Evolutionary conservation across 768 basidiomycete species (phyloP).

Genomic region (Pisolithus tinctorius): DNA sequence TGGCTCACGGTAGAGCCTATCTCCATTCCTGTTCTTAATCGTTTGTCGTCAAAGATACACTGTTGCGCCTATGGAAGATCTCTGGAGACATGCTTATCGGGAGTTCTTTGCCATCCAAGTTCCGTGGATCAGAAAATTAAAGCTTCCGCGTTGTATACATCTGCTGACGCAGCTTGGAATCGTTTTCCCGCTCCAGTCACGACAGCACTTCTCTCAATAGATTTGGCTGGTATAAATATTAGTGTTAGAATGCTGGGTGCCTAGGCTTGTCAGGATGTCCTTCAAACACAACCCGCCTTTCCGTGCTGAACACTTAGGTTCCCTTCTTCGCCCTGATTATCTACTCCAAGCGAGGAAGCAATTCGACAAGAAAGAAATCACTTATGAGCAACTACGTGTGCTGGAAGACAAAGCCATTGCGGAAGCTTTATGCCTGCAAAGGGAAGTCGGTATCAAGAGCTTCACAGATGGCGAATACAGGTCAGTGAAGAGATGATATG

Average conservation of each 20-base stretch:
- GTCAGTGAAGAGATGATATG: conserved; percentile 20
- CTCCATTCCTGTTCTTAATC: too few species aligned
- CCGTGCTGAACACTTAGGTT: conserved; percentile 41
- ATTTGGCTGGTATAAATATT: neutral
- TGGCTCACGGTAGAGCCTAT: too few species aligned
- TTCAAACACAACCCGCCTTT: conserved; percentile 31
- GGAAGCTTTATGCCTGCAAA: conserved; percentile 31
- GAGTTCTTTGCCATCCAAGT: too few species aligned
- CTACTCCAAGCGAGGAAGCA: conserved; percentile 32
- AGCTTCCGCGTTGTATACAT: too few species aligned
- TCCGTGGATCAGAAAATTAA: too few species aligned
- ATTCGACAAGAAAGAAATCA: conserved; percentile 29
- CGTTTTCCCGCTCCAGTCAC: too few species aligned
- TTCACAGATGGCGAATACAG: conserved; percentile 38
- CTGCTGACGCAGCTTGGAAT: too few species aligned
- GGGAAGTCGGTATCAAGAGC: conserved; percentile 34
- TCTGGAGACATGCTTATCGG: too few species aligned
- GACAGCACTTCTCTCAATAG: neutral
- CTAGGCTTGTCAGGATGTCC: conserved; percentile 6
- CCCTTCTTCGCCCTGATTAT: conserved; percentile 35
- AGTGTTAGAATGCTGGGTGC: neutral
- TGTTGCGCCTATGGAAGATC: too few species aligned
- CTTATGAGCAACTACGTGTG: conserved; percentile 27
- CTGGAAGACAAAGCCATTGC: conserved; percentile 35
- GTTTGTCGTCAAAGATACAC: too few species aligned